Conservation (phyloP, 495 filamentous ascomycete genomes). For the Filosporella fistucella region DNA sequence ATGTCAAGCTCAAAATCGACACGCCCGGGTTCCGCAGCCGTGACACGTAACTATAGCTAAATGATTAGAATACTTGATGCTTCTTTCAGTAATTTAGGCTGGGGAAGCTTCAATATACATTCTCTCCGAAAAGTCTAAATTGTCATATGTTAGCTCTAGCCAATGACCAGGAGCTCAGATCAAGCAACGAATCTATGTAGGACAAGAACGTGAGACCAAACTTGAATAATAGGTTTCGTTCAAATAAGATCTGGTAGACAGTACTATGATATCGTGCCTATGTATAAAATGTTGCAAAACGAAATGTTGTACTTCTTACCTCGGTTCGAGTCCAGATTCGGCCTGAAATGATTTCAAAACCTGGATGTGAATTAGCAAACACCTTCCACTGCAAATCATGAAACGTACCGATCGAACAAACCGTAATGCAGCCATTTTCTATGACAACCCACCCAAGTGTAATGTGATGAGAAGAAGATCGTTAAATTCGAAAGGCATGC, state of each 20-base stretch:
- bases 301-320: too few species aligned
- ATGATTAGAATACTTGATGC: background rate
- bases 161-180: too few species aligned
- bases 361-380: slow-evolving; percentile 16
- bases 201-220: too few species aligned
- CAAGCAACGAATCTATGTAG: too few species aligned
- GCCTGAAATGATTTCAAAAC: slow-evolving; percentile 28
- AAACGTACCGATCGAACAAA: slow-evolving; percentile 58
- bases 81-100: slow-evolving; percentile 3
- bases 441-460: too few species aligned
- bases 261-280: too few species aligned
- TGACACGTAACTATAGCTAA: slow-evolving; percentile 64
- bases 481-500: too few species aligned
- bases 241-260: too few species aligned
- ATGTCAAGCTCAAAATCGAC: slow-evolving; percentile 89
- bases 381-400: background rate
- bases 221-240: too few species aligned
- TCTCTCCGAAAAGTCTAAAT: slow-evolving; percentile 35
- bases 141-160: background rate
- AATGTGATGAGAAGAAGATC: too few species aligned
- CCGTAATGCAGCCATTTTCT: slow-evolving; percentile 50
- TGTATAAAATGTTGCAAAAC: too few species aligned
- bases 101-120: slow-evolving; percentile 27
- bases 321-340: slow-evolving; percentile 78
- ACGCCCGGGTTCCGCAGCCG: slow-evolving; percentile 65